A percentile compares a stretch with the other conserved stretches of the same genome.
Evolutionary conservation across 2,329 filamentous ascomycete species (phyloP).

Genomic region (Penicillium sp.): DNA sequence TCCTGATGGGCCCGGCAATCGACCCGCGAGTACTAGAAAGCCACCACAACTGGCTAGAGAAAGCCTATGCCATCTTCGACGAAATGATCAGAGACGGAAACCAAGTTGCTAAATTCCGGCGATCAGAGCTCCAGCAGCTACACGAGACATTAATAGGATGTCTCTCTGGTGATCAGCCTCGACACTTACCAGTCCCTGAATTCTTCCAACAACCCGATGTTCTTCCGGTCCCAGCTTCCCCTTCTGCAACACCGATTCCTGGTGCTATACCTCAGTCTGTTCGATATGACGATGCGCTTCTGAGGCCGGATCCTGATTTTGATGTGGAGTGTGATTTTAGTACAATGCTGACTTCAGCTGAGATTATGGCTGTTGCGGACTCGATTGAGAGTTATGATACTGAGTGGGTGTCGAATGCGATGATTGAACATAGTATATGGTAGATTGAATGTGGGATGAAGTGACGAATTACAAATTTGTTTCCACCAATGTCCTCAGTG

Average conservation of each 20-base stretch:
- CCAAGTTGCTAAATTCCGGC: constrained; percentile 47
- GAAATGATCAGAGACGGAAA: constrained; percentile 52
- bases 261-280: constrained; percentile 11
- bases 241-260: constrained; percentile 15
- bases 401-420: constrained; percentile 50
- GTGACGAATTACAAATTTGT: neutral
- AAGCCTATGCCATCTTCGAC: constrained; percentile 47
- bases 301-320: constrained; percentile 12
- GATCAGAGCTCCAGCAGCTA: constrained; percentile 48
- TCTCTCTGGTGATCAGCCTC: constrained; percentile 19
- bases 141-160: constrained; percentile 36
- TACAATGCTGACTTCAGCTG: constrained; percentile 42
- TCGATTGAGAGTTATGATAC: constrained; percentile 49
- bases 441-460: constrained; percentile 15
- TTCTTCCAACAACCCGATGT: constrained; percentile 14
- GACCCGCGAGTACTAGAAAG: constrained; percentile 40
- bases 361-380: constrained; percentile 51
- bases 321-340: constrained; percentile 16
- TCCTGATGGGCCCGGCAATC: constrained; percentile 42
- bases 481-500: neutral
- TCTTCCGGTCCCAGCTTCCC: constrained; percentile 5
- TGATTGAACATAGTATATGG: constrained; percentile 49
- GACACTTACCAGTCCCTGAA: constrained; percentile 14
- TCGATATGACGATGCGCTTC: constrained; percentile 14
- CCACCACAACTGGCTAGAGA: constrained; percentile 42